Percentiles rank a stretch among this genome's conserved stretches.
These are phyloP conservation scores for Chrysochromulina tobinii DNA, from an alignment of 78 protist genomes.

Conservation along the genomic window DNA sequence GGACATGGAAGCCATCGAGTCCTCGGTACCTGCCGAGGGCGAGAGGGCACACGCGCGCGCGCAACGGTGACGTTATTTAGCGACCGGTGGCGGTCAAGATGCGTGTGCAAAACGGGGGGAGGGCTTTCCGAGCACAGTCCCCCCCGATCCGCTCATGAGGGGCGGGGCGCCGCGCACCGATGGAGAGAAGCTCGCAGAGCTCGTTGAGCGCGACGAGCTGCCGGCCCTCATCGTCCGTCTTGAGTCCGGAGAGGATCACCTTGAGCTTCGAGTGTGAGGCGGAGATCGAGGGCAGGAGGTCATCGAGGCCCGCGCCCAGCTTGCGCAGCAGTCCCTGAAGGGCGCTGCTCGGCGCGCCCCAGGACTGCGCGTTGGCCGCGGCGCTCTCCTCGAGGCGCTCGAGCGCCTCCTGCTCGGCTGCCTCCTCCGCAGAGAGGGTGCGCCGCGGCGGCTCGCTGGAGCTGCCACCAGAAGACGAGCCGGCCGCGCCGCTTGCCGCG, in stretches of 20 bases:
- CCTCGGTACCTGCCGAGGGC: conserved; percentile 73
- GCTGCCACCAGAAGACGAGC: neutral
- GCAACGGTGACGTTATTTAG: neutral
- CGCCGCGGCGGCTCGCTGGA: neutral
- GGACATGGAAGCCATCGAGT: conserved; percentile 56
- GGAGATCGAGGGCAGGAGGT: neutral
- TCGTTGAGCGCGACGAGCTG: conserved; percentile 66
- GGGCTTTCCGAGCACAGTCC: too few relatives aligned
- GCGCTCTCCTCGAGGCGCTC: neutral
- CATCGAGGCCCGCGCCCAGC: conserved; percentile 9
- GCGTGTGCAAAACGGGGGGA: neutral
- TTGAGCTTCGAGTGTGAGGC: neutral
- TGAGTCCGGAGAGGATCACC: neutral
- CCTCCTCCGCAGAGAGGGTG: neutral
- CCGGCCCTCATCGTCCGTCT: conserved; percentile 23
- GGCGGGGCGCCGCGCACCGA: conserved; percentile 60
- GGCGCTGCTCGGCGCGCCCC: neutral
- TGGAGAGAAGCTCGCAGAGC: conserved; percentile 76
- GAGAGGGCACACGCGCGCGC: too few relatives aligned
- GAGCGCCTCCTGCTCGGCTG: neutral
- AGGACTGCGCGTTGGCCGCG: neutral
- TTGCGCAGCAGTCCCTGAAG: conserved; percentile 27
- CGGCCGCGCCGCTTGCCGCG: too few relatives aligned
- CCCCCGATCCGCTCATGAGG: too few relatives aligned
- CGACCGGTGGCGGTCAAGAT: neutral